phyloP scores from a whole-genome alignment of 805 yeast genomes.

The Saccharomyces eubayanus region DNA sequence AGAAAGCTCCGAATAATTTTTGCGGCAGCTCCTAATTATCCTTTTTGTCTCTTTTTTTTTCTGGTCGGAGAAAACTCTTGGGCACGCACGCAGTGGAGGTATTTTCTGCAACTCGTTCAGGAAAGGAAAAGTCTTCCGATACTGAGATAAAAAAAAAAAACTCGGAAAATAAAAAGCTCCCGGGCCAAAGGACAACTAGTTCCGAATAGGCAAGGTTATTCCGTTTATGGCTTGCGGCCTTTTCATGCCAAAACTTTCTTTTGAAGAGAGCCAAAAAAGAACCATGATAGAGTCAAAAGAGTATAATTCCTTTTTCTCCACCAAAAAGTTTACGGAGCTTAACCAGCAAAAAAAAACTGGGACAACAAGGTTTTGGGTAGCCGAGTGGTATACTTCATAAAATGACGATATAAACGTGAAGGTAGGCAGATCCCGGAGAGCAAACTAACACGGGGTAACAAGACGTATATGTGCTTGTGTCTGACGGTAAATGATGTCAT shows the following conservation, averaged over 20 bases:
- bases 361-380: not conserved
- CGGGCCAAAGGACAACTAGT: slow-evolving; percentile 56
- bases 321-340: not conserved
- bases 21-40: not conserved
- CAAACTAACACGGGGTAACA: not conserved
- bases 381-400: not conserved
- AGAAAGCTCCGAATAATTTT: not conserved
- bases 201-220: slow-evolving; percentile 36
- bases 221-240: not conserved
- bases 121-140: slow-evolving; percentile 40
- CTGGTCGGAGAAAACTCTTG: not conserved
- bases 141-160: slow-evolving; percentile 56
- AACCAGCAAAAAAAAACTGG: not conserved
- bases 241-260: too few relatives aligned
- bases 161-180: slow-evolving; percentile 56
- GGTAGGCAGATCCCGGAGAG: not conserved
- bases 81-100: not conserved
- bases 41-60: not conserved
- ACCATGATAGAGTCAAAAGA: not conserved
- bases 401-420: not conserved
- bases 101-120: not conserved
- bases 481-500: not conserved
- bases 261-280: not conserved
- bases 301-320: not conserved
- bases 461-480: not conserved